Evolutionary conservation across 2,329 filamentous ascomycete genomes (phyloP), one percentile per base, ranked within the genome.

Genomic region (Cladorrhinum sp.): DNA sequence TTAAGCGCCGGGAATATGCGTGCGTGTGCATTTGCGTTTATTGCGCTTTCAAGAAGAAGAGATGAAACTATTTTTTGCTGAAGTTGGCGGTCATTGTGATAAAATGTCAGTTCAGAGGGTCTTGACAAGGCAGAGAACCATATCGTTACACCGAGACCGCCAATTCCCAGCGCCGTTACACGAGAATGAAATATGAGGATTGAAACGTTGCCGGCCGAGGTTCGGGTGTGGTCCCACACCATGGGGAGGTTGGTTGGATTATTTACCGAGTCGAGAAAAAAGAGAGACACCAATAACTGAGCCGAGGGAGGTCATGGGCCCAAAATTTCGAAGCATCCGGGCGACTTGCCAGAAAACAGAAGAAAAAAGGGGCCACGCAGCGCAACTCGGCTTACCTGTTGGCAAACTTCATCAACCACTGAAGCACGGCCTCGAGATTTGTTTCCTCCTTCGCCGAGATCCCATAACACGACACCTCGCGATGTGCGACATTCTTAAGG

Each of bases 381-480:
- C 41, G 41, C 18, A 59, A 49, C 32, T 51, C 53, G 23, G 52
- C 53, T 85, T 77, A 92, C 77, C 88, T 88, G 73, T 83, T 91
- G 65, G 92, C 89, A 74, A 91, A 90, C 68, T 92, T 93, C 75
- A 99, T 93, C 74, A 99, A 81, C 91, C 95, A 99, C 74, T 96
- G 91, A 70, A 99, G 81, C 56, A 99, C 95, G 6, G 93, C 95
- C 72, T 99, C 93, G 66, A 99, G 86, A 77, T 99, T 99, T 60
- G 93, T 99, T 78, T 99, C 95, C 75, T 98, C 93, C 77, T 98
- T 98, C 63, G 93, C 95, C 74, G 93, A 97, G 78, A 99, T 97
- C 64, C 93, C 93, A 76, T 99, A 99, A 78, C 95, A 98, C 78
- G 92, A 96, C 68, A 99, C 93, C 76, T 99, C 95, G 58, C 95